These are phyloP conservation scores for Aureobasidium sp. DNA, from an alignment of 2,329 filamentous ascomycete species.

Conservation along the genomic window DNA sequence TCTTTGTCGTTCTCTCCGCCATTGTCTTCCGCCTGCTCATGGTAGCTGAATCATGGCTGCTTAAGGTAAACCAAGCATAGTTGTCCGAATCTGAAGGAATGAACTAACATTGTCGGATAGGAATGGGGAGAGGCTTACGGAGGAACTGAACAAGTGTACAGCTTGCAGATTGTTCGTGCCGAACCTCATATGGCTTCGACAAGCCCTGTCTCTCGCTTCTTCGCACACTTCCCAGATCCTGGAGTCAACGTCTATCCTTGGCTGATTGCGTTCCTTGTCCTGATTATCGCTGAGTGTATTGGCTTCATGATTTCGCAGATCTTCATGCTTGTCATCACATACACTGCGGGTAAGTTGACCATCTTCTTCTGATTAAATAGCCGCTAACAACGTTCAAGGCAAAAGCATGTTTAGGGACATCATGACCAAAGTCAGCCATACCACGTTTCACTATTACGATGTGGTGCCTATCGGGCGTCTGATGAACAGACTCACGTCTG, in stretches of 20 bases:
- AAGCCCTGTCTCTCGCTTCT: conserved; percentile 22
- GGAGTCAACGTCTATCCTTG: conserved; percentile 62
- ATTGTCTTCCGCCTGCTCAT: conserved; percentile 56
- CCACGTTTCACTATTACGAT: conserved; percentile 87
- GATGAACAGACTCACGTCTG: conserved; percentile 87
- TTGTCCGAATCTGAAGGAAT: no score
- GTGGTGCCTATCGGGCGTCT: conserved; percentile 80
- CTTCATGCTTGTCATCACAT: conserved; percentile 69
- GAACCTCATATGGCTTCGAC: neutral
- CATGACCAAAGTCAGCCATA: conserved; percentile 65
- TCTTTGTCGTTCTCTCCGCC: conserved; percentile 55
- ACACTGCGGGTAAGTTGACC: conserved; percentile 53
- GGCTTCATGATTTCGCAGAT: conserved; percentile 56
- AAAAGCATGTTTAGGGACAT: conserved; percentile 67
- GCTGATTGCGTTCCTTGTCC: conserved; percentile 61
- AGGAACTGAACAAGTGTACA: conserved; percentile 19
- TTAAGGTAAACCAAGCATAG: conserved; percentile 48
- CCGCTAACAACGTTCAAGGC: neutral
- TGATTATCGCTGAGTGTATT: conserved; percentile 57
- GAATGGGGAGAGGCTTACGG: conserved; percentile 76
- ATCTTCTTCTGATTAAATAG: no score
- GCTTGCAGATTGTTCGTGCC: neutral
- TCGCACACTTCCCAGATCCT: conserved; percentile 58
- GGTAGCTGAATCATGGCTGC: conserved; percentile 67
- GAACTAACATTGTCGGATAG: conserved; percentile 2